Evolutionary conservation across 2,329 filamentous ascomycete genomes (phyloP).

Genomic region (Fusarium tjaetaba): DNA sequence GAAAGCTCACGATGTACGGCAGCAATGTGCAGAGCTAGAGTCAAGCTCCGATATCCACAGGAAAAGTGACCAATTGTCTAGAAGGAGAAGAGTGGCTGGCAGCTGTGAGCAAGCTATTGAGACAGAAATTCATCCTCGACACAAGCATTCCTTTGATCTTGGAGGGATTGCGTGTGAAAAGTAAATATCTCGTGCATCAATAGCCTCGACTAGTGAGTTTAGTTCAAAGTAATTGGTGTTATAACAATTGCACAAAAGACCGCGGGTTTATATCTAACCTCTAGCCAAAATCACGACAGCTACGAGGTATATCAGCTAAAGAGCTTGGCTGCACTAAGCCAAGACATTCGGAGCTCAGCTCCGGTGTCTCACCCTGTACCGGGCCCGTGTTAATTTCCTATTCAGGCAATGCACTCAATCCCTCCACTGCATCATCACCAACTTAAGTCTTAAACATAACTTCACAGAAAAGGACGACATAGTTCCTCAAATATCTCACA

Average conservation of each 20-base stretch:
- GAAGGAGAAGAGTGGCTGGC: not conserved
- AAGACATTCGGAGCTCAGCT: not conserved
- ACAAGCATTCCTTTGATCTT: not conserved
- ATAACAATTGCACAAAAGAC: not conserved
- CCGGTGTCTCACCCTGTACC: not conserved
- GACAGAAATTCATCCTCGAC: not conserved
- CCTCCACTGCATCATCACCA: not conserved
- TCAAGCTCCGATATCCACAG: not conserved
- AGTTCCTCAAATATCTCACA: conserved; percentile 43
- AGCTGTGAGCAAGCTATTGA: not conserved
- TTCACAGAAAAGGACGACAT: not conserved
- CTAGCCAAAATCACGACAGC: not conserved
- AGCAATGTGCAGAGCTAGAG: not conserved
- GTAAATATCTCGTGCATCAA: not conserved
- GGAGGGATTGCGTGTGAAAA: not conserved
- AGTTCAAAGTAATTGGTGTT: not conserved
- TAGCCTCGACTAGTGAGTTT: not conserved
- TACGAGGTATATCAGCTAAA: too few species aligned
- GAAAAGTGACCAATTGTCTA: not conserved
- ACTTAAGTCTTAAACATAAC: not conserved
- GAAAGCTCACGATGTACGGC: not conserved
- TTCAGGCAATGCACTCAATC: not conserved
- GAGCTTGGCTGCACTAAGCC: not conserved
- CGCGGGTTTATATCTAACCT: not conserved
- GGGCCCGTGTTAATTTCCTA: not conserved